phyloP scores from a whole-genome alignment of 202 grass and related monocot species.

The Brachypodium distachyon region DNA sequence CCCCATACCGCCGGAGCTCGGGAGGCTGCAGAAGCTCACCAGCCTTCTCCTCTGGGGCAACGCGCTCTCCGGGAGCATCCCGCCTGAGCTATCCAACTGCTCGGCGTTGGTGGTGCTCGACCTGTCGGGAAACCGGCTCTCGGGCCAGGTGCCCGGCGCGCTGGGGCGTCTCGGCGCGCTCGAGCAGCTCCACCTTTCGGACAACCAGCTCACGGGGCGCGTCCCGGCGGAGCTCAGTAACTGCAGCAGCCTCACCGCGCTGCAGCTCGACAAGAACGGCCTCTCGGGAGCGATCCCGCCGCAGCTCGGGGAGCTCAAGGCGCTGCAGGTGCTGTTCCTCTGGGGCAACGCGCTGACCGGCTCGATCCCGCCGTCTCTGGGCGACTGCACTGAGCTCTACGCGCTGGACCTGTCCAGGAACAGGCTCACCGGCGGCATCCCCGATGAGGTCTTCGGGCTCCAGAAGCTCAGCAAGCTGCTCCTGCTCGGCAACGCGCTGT shows the following conservation, averaged over 20 bases:
- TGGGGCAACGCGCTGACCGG: slow-evolving; percentile 81
- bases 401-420: slow-evolving; percentile 85
- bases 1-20: slow-evolving; percentile 49
- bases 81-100: slow-evolving; percentile 63
- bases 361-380: slow-evolving; percentile 44
- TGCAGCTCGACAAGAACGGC: slow-evolving; percentile 81
- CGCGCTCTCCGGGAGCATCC: slow-evolving; percentile 54
- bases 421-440: slow-evolving; percentile 51
- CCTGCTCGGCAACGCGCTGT: slow-evolving; percentile 60
- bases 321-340: slow-evolving; percentile 70
- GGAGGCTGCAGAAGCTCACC: slow-evolving; percentile 76
- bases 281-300: slow-evolving; percentile 51
- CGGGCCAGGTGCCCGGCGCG: slow-evolving; percentile 49
- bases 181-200: slow-evolving; percentile 80
- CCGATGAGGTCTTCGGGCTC: slow-evolving; percentile 75
- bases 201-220: slow-evolving; percentile 65
- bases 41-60: slow-evolving; percentile 89
- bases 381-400: slow-evolving; percentile 76
- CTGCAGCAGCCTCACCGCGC: slow-evolving; percentile 69
- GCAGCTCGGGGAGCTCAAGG: slow-evolving; percentile 56
- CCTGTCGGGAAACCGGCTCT: slow-evolving; percentile 63
- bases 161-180: slow-evolving; percentile 50
- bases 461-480: slow-evolving; percentile 92
- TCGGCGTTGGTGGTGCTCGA: slow-evolving; percentile 70
- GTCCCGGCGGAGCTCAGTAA: slow-evolving; percentile 64